phyloP scores from a whole-genome alignment of 208 protist genomes.

The Trypanosoma vivax region DNA sequence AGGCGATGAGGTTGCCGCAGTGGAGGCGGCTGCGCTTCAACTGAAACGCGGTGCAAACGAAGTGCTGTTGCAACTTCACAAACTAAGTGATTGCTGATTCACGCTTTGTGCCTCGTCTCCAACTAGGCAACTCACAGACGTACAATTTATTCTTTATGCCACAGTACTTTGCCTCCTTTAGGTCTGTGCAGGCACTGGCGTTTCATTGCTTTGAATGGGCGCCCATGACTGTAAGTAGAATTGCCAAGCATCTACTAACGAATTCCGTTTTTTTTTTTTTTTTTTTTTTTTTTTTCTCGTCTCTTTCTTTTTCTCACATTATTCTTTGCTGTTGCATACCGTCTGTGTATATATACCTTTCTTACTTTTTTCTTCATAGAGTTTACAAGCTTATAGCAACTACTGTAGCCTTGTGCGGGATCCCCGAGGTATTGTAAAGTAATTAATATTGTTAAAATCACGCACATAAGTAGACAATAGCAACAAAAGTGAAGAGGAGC shows the following conservation, averaged over 20 bases:
- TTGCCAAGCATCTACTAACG: neutral
- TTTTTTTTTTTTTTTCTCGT: constrained; percentile 17
- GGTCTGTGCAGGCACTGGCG: too few relatives aligned
- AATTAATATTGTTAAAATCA: constrained; percentile 1
- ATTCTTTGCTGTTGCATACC: neutral
- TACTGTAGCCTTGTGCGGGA: too few relatives aligned
- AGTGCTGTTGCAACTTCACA: constrained; percentile 7
- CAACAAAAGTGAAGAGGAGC: neutral
- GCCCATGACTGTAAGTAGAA: too few relatives aligned
- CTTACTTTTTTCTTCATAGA: constrained; percentile 14
- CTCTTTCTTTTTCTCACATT: constrained; percentile 9
- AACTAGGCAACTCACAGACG: too few relatives aligned
- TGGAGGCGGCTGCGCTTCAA: constrained; percentile 35
- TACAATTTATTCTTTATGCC: neutral
- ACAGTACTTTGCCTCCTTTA: too few relatives aligned
- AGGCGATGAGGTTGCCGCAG: constrained; percentile 65
- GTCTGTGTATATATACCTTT: neutral
- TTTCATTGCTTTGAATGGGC: too few relatives aligned
- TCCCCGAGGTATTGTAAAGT: too few relatives aligned
- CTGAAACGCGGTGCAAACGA: constrained; percentile 27
- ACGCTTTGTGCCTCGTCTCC: too few relatives aligned
- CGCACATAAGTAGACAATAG: neutral
- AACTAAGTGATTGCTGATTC: neutral
- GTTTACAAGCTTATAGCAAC: too few relatives aligned
- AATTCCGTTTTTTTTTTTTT: constrained; percentile 11